phyloP scores from a whole-genome alignment of 768 basidiomycete genomes.

The Lentinula lateritia region DNA sequence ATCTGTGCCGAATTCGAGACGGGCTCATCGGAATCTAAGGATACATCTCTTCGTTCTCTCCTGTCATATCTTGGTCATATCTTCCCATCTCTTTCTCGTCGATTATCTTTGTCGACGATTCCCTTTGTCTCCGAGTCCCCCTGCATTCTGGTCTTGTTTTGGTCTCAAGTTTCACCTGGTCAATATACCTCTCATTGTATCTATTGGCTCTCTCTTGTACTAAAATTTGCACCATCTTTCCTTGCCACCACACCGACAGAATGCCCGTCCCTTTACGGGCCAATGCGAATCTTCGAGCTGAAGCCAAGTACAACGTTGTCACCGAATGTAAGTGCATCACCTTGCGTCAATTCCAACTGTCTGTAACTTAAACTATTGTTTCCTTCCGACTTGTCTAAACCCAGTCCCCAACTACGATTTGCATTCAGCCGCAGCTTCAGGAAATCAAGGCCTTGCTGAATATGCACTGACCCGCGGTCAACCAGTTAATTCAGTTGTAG shows the following conservation, averaged over 20 bases:
- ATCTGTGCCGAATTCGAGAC: neutral
- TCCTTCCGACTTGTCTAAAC: neutral
- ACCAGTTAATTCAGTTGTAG: constrained; percentile 92
- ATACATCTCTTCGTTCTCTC: neutral
- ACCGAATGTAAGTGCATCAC: constrained; percentile 43
- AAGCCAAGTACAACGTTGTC: constrained; percentile 53
- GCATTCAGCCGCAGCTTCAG: constrained; percentile 73
- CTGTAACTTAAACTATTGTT: neutral
- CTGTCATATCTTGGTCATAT: neutral
- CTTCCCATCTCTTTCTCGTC: neutral
- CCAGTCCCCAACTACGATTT: constrained; percentile 73
- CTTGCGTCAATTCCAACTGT: neutral
- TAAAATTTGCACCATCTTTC: neutral
- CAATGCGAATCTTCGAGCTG: constrained; percentile 36
- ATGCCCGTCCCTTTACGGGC: constrained; percentile 51
- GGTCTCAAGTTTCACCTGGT: neutral
- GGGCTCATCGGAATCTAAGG: neutral
- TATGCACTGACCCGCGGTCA: constrained; percentile 93
- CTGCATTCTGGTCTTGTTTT: neutral
- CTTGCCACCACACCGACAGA: neutral
- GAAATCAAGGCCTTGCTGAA: constrained; percentile 88
- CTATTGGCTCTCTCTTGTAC: neutral
- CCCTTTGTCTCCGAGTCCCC: neutral
- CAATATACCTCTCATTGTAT: neutral
- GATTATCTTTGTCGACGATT: neutral